Evolutionary conservation across 2,329 filamentous ascomycete genomes (phyloP).

Genomic region (Microdochium bolleyi): DNA sequence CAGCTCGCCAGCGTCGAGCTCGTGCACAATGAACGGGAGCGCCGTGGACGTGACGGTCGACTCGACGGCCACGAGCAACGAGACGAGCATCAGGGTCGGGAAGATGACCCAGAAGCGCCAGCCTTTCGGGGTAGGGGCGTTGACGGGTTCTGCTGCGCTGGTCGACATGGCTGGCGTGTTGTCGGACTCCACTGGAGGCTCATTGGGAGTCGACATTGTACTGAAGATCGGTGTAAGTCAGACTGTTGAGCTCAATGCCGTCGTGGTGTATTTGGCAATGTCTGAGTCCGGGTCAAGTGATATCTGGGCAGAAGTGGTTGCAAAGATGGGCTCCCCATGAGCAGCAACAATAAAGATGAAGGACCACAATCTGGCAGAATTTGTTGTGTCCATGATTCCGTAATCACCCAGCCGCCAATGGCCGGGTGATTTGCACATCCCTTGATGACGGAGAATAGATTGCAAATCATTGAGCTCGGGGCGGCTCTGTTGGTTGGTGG

Average conservation of each 20-base stretch:
- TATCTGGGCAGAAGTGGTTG: neutral
- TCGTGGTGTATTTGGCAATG: neutral
- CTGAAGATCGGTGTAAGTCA: neutral
- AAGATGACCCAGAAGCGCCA: neutral
- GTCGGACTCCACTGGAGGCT: neutral
- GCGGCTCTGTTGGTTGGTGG: neutral
- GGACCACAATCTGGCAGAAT: neutral
- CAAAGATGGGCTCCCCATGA: neutral
- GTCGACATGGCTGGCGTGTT: neutral
- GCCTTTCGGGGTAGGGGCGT: neutral
- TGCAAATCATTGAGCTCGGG: neutral
- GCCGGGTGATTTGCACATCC: neutral
- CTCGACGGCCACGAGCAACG: slow-evolving; percentile 5
- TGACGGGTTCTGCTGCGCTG: slow-evolving; percentile 67
- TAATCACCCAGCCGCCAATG: neutral
- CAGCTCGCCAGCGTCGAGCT: slow-evolving; percentile 8
- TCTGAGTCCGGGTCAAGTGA: neutral
- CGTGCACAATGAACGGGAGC: slow-evolving; percentile 10
- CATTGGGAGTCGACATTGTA: neutral
- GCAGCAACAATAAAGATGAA: neutral
- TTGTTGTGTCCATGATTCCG: neutral
- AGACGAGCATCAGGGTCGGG: neutral
- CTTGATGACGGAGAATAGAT: neutral
- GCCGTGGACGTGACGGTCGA: slow-evolving; percentile 9
- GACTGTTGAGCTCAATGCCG: neutral